Base-by-base conservation (phyloP, 176 grass and related monocot species). In the Musa itinerans region DNA sequence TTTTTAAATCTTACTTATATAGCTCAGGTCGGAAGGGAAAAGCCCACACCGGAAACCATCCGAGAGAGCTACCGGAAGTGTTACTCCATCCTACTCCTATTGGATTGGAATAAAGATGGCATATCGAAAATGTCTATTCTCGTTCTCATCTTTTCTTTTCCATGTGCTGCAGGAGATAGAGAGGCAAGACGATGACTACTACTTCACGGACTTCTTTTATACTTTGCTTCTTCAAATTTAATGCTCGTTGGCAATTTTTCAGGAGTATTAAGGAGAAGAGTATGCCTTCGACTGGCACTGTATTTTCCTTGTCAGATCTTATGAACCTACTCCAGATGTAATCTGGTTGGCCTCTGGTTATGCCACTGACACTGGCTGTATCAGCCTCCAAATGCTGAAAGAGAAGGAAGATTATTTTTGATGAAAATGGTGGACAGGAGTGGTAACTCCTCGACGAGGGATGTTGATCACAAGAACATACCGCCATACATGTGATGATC, bases 81-180 rank as follows among this genome's bases (percentile, higher is more conserved):
- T 71, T 52, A 21, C 68, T 21, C 15, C 49, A 51, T 51, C 68
- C 27, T 68, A 48, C 65, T 68, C 26, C 29, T 68, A 17, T 68
- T 68, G 65, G 65, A 13, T 43, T 21, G 49, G 48, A 71, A 71
- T 71, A 71, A 71, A 71, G 29, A 20, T 50, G 20, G 68, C 48
- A 52, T 52, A n/a, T 50, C 29, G 25, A 20, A 10, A 20, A 12
- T 72, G 5, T 52, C 17, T 71, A 51, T 73, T 54, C 17, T 54
- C 43, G 54, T 54, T 73, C 50, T 6, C 50, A 15, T 22, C 13
- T 23, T 23, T 53, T 73, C 21, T 23, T 73, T 53, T 24, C 21
- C 10, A 14, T 73, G 50, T 54, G 71, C 71, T 73, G 25, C 17
- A 54, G 22, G 0, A 10, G 4, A 73, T 73, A 53, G 11, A 73